phyloP scores from a whole-genome alignment of 2,329 filamentous ascomycete species.

The Teratosphaeria nubilosa region DNA sequence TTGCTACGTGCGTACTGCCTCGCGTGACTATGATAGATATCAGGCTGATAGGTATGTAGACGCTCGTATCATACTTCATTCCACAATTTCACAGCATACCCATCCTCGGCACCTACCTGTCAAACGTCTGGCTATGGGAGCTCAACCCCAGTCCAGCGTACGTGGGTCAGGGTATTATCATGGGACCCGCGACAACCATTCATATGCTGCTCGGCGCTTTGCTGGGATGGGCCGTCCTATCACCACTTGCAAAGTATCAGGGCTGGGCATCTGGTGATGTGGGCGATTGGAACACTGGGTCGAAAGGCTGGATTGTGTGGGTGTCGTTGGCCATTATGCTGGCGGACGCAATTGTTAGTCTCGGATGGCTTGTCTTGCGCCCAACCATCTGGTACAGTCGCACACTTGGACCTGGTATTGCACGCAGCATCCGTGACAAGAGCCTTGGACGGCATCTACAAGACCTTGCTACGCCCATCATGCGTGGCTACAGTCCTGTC shows the following conservation, averaged over 20 bases:
- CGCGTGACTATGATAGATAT: background rate
- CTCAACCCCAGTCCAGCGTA: constrained; percentile 96
- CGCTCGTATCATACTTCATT: constrained; percentile 80
- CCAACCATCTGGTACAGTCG: constrained; percentile 45
- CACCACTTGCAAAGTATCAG: constrained; percentile 71
- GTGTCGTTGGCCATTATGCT: constrained; percentile 93
- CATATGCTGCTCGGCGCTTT: constrained; percentile 91
- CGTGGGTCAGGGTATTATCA: constrained; percentile 94
- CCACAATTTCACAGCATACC: constrained; percentile 78
- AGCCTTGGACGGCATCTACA: constrained; percentile 24
- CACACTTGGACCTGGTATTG: constrained; percentile 27
- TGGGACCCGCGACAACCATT: constrained; percentile 88
- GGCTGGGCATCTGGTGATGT: constrained; percentile 88
- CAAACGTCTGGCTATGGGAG: constrained; percentile 82
- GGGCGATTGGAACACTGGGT: constrained; percentile 80
- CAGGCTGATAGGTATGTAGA: constrained; percentile 38
- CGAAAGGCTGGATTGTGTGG: constrained; percentile 99
- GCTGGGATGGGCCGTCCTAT: constrained; percentile 82
- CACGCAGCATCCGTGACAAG: constrained; percentile 17
- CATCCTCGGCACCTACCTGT: constrained; percentile 66
- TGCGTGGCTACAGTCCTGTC: constrained; percentile 31
- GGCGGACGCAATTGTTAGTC: constrained; percentile 78
- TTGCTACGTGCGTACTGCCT: constrained; percentile 30
- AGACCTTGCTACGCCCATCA: constrained; percentile 24
- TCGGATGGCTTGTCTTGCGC: constrained; percentile 64